Base-by-base conservation (phyloP, 1,284 basidiomycete genomes). In the Ceratorhiza oryzae-sativae region DNA sequence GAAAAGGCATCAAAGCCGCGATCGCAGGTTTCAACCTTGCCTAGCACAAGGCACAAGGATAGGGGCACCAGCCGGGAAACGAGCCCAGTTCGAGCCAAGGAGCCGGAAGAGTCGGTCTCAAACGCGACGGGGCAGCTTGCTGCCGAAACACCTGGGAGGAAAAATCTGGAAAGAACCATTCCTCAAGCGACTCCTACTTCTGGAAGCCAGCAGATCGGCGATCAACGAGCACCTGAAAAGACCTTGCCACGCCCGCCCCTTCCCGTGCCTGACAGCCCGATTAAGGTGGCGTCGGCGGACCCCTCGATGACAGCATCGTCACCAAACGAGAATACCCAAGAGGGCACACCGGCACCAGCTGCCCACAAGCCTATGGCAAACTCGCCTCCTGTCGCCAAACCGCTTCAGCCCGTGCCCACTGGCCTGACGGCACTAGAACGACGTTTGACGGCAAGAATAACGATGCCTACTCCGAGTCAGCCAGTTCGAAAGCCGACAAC, bases 1-100 rank as follows among this genome's bases (percentile, higher is more conserved):
- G 34, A 56, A 75, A 60, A 39, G 12, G 55, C 58, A 67, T 75
- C 46, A 13, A 48, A 72, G 42, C 59, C 70, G 42, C 36, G 36
- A 51, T 30, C 49, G 3, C 65, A 59, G 56, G 58, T 20, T 58
- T 62, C 70, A 27, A 65, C 61, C 30, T 36, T 46, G 20, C 45
- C 46, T 10, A 49, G 53, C 18, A 45, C 30, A 13, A 72, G 73
- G 13, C 71, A 77, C 25, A 48, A 45, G 41, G 41, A 46, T 18
- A 20, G 34, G 18, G 32, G 46, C 13, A 41, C 27, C 2, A 34
- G n/a, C 32, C 13, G 51, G 20, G 20, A 25, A 3, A 27, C 58
- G 15, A 42, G 27, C 45, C 73, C 13, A 61, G 75, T 71, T n/a
- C 71, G 41, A 68, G 46, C 34, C 15, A 41, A 63, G 46, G 45